Base-by-base conservation (phyloP, 83 land plant genomes). In the Thuja plicata region DNA sequence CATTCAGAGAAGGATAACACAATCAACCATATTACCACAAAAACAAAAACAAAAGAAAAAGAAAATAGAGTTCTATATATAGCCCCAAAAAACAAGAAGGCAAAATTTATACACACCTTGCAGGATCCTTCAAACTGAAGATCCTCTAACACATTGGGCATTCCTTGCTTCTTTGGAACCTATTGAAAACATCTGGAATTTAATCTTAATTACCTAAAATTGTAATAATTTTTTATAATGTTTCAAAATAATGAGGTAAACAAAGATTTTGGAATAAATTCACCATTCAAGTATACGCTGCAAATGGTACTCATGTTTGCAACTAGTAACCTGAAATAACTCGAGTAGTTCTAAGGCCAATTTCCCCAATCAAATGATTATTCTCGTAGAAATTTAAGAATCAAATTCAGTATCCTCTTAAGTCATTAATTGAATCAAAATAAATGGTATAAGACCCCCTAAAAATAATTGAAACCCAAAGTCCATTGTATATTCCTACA, bases 281-380 rank as follows among this genome's bases (percentile, higher is more conserved):
- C 81, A 97, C 99, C 99, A 97, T 92, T 97, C 99, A 86, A 97
- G 95, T 87, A 97, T 94, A 91, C 99, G 96, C 84, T 97, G 99
- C 73, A 97, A 95, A 91, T 97, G 99, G 86, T 94, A 97, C 90
- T 95, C 98, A 89, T 97, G 99, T 92, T 95, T 97, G 94, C 99
- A 97, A 89, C 88, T 88, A 32, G 99, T 97, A 81, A 97, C 90
- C 99, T 97, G 93, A 35, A 86, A 86, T 71, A 86, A 57, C 87
- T 35, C 87, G 12, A 86, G n/a, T 73, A 86, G 71, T 35, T 46
- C 85, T 13, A 83, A 46, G 30, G 55, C 48, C 52, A 83, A 35
- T 45, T 83, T 45, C 15, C 17, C 54, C 52, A 46, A 83, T 30
- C 55, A 83, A 46, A 83, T 3, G 6, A 13, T 9, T 52, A 11